Conservation (phyloP, 1,284 basidiomycete species). For the Pholiota adiposa region DNA sequence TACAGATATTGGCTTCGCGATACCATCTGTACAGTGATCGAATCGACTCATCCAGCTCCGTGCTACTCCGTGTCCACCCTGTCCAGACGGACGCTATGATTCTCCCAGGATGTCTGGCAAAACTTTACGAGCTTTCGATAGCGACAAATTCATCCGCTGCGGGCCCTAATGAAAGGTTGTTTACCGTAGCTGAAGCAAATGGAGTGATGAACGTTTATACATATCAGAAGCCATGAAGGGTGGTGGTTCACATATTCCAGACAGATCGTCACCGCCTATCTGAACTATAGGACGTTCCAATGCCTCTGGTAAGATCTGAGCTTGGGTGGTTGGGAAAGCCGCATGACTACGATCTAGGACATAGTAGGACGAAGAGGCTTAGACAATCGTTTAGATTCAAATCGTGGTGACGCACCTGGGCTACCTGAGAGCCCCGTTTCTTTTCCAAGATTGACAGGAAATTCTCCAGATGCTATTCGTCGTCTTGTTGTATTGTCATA, state of each 20-base stretch:
- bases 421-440: no score
- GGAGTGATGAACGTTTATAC: background rate
- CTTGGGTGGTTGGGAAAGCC: background rate
- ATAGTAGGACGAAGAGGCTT: no score
- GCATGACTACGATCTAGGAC: background rate
- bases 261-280: background rate
- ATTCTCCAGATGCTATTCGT: no score
- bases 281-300: background rate
- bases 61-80: background rate
- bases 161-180: background rate
- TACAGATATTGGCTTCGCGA: background rate
- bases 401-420: background rate
- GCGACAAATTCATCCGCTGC: background rate
- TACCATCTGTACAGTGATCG: background rate
- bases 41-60: slow-evolving; percentile 1
- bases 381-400: no score
- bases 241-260: background rate
- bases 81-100: background rate
- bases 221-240: background rate
- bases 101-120: background rate
- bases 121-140: background rate
- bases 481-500: no score
- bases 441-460: no score
- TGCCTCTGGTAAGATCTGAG: background rate
- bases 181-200: background rate